Evolutionary conservation across 768 basidiomycete species (phyloP).

Genomic region (Podaxis mareebaensis): DNA sequence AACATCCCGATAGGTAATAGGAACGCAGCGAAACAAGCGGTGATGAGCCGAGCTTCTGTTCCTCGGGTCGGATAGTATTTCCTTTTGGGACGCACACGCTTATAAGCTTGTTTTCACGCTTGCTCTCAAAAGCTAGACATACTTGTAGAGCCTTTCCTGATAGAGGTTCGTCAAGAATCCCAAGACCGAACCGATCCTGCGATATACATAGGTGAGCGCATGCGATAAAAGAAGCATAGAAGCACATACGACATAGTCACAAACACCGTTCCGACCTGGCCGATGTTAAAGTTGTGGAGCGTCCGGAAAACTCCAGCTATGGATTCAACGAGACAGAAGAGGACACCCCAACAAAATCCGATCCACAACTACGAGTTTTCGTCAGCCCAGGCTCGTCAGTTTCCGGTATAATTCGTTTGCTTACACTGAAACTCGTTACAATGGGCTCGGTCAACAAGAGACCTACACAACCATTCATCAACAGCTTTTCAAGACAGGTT

Average conservation of each 20-base stretch:
- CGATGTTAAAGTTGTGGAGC: slow-evolving; percentile 60
- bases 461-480: slow-evolving; percentile 35
- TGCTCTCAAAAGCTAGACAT: slow-evolving; percentile 13
- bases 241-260: slow-evolving; percentile 51
- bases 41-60: slow-evolving; percentile 62
- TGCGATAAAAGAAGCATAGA: background rate
- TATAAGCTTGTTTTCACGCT: background rate
- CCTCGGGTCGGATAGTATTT: slow-evolving; percentile 34
- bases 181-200: slow-evolving; percentile 57
- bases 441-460: slow-evolving; percentile 72
- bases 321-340: slow-evolving; percentile 67
- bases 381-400: background rate
- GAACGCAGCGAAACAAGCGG: slow-evolving; percentile 54
- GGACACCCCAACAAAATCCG: slow-evolving; percentile 75
- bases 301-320: slow-evolving; percentile 43
- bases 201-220: slow-evolving; percentile 7
- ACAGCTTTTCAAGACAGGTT: background rate
- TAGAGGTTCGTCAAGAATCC: slow-evolving; percentile 47
- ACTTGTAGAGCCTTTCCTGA: slow-evolving; percentile 55
- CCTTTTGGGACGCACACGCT: slow-evolving; percentile 22
- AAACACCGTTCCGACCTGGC: slow-evolving; percentile 62
- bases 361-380: slow-evolving; percentile 55
- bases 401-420: slow-evolving; percentile 36
- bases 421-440: slow-evolving; percentile 71
- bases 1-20: slow-evolving; percentile 63